Evolutionary conservation across 208 protist species (phyloP), one percentile per base, ranked within the genome.

Genomic region (Wallacemonas sp.): DNA sequence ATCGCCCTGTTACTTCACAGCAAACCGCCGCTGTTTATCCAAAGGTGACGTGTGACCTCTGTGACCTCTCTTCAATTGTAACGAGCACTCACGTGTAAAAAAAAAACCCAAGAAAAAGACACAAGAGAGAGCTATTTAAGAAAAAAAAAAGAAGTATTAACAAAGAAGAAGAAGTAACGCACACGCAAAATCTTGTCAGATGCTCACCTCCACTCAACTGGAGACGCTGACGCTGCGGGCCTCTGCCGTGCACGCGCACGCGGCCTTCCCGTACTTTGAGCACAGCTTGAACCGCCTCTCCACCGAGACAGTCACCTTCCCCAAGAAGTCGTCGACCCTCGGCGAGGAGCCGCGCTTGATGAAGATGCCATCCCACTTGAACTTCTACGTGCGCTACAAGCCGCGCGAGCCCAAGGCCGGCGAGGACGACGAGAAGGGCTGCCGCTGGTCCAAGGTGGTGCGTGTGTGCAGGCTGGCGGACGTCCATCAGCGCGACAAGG

Each of bases 351-450:
- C 44, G 12, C 67, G 54, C 28, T 38, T 84, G 12, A 59, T 66
- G 42, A 70, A 80, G 23, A 72, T 74, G 59, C 52, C 52, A 16
- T 54, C 80, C 5, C 74, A 78, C 49, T 67, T 87, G 5, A 84
- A 81, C 26, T 92, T 85, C 65, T 92, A 87, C 61, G 76, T 86
- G 12, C 86, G 86, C 44, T 92, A 87, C 52, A 59, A 39, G 42
- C 82, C 82, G 26, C 38, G 32, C 46, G 72, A 70, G 41, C 70
- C 74, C 67, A 68, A 59, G 18, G 22, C 12, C 12, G 52, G 52
- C 18, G 48, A 55, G 42, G 72, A 88, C 61, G 76, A 74, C 29
- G 67, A 66, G 39, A 72, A 82, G 63, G 48, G 32, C 25, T 80
- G 89, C 68, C 65, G 70, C 12, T 92, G 86, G 83, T 89, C 82